These are phyloP conservation scores for Malania oleifera DNA, from an alignment of 164 flowering plant genomes.

Conservation along the genomic window DNA sequence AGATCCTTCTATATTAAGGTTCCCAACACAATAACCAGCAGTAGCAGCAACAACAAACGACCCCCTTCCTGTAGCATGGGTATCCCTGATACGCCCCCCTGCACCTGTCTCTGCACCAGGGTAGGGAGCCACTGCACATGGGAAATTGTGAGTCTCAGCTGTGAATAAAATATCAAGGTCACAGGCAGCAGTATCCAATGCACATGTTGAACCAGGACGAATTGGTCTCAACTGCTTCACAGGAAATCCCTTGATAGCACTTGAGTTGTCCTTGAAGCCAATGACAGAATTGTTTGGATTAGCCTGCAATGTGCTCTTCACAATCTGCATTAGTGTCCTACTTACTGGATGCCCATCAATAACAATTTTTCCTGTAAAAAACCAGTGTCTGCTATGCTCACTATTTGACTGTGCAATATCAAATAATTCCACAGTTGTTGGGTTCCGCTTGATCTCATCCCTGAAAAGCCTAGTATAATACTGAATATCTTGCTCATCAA, in stretches of 20 bases:
- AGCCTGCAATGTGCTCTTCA: constrained; percentile 80
- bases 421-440: constrained; percentile 88
- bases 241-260: constrained; percentile 80
- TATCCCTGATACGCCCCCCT: constrained; percentile 94
- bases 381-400: constrained; percentile 96
- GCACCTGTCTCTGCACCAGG: constrained; percentile 99
- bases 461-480: constrained; percentile 75
- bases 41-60: constrained; percentile 87
- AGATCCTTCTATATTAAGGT: constrained; percentile 77
- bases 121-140: constrained; percentile 96
- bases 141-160: constrained; percentile 97
- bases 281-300: constrained; percentile 91
- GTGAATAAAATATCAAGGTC: constrained; percentile 86
- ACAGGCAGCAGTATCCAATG: constrained; percentile 27
- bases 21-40: constrained; percentile 96
- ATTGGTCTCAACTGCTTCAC: constrained; percentile 62
- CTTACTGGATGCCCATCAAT: constrained; percentile 70
- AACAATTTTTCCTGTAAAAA: constrained; percentile 82
- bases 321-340: constrained; percentile 84
- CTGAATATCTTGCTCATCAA: constrained; percentile 89
- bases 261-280: constrained; percentile 94
- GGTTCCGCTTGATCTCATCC: constrained; percentile 82
- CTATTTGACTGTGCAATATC: constrained; percentile 97
- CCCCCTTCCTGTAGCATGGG: constrained; percentile 95
- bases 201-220: constrained; percentile 62